Base-by-base conservation (phyloP, 129 eudicot genomes). In the Tagetes erecta region DNA sequence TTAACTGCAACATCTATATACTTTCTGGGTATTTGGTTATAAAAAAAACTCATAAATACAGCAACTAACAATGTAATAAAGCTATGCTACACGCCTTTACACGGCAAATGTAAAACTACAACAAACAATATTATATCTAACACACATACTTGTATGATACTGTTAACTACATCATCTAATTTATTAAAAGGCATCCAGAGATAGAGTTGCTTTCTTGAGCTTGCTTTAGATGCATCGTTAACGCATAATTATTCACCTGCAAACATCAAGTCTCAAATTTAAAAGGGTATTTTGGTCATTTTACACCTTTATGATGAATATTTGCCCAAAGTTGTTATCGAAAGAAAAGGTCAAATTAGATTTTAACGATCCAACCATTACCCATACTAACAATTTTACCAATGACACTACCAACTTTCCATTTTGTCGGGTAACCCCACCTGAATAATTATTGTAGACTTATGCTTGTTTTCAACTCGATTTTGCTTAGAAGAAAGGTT, bases 231-330 rank as follows among this genome's bases (percentile, higher is more conserved):
- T 86, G 92, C 87, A 91, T 76, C 10, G 64, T 67, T 81, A 91
- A 73, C 6, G 96, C 90, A 72, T 91, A 88, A 71, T 91, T 88
- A 68, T 82, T 88, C 83, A 88, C 82, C 97, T 91, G 79, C 78
- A 75, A 53, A 63, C 63, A 51, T 8, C 10, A 80, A 51, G 51
- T 40, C 5, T 40, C 44, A 40, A 40, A 0, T 40, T 40, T 40
- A 20, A 20, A 20, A 3, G 44, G 11, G 13, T 11, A 7, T 47
- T 7, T 47, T 47, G 8, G 52, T 8, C 13, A 11, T 45, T 45
- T 45, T 45, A 45, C 50, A 45, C 8, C 50, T 8, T 7, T 12
- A 11, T 40, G 12, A 12, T 12, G 9, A 2, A 45, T 2, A 12
- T 45, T 6, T 45, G 9, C 11, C 12, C 12, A 2, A 12, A 45